Percentiles rank a stretch among this genome's conserved stretches.
Conservation (phyloP, 768 basidiomycete species). For the Psilocybe cubensis region DNA sequence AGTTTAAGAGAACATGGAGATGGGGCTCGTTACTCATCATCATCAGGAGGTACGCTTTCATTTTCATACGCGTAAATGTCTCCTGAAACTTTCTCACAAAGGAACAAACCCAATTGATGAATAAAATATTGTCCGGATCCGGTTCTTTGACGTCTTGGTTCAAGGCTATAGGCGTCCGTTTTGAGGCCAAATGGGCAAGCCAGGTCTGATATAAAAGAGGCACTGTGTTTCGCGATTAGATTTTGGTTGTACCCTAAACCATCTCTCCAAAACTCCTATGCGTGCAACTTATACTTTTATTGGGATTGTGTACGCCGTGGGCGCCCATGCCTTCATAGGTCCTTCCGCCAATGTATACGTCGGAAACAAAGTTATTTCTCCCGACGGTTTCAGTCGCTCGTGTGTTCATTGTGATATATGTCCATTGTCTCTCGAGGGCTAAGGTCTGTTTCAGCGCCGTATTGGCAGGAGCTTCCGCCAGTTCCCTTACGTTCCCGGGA, state of each 20-base stretch:
- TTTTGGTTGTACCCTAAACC: not conserved
- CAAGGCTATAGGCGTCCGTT: not conserved
- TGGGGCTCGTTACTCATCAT: not conserved
- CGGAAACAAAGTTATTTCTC: slow-evolving; percentile 14
- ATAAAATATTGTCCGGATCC: not conserved
- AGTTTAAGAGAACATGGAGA: not conserved
- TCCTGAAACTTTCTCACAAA: not conserved
- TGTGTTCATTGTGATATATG: not conserved
- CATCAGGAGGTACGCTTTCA: not conserved
- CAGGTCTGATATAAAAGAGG: not conserved
- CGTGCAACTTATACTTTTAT: not conserved
- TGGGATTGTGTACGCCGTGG: not conserved
- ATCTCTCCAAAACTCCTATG: not conserved
- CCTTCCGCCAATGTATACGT: slow-evolving; percentile 11
- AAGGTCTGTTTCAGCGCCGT: slow-evolving; percentile 9
- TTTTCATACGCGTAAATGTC: not conserved
- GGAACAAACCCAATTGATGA: not conserved
- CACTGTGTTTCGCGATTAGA: not conserved
- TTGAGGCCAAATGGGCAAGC: not conserved
- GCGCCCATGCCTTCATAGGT: slow-evolving; percentile 20
- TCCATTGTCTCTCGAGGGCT: not conserved
- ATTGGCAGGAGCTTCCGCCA: slow-evolving; percentile 19
- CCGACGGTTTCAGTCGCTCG: slow-evolving; percentile 23
- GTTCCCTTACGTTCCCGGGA: slow-evolving; percentile 26
- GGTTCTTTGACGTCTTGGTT: not conserved